Evolutionary conservation across 495 filamentous ascomycete genomes (phyloP), one percentile per base, ranked within the genome.

Genomic region (Evernia prunastri): DNA sequence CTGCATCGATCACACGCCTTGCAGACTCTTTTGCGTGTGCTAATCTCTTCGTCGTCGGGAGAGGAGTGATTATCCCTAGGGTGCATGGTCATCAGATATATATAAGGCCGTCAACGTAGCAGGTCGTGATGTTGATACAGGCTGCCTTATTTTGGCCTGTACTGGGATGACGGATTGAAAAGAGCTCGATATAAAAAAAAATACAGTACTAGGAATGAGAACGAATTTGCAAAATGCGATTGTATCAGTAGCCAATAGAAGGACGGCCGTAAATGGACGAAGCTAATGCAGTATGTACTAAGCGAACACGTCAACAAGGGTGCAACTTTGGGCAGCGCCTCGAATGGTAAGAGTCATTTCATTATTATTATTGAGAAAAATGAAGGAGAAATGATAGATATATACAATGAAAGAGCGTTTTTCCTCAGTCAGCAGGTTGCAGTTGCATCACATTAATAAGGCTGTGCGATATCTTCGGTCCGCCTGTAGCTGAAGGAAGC

Each of bases 1-100:
- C 84, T 74, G 76, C 84, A 86, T 56, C 84, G 80, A 72, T 86
- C 84, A 74, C 84, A 86, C 17, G 84, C 84, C 70, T 85, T 85
- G 64, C 83, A 84, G 49, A 86, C 84, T 67, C 84, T 74, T 70
- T 86, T 86, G 64, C 83, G 81, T 6, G 62, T 42, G 61, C 9
- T 63, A 56, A 37, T 57, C 53, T 63, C 61, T 54, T 54, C 51
- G 25, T 54, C 51, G 3, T 54, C 51, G 17, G 51, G 51, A 7
- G 51, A 54, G 18, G 51, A 54, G 29, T 54, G 51, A 18, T 27
- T 29, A n/a, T 54, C 51, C 29, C 51, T 54, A 5, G 29, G 51
- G 8, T 54, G 51, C 51, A 54, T 54, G 51, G 29, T 54, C 29
- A 54, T 54, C 1, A 7, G 12, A 37, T 7, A 54, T 20, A 7